These are phyloP conservation scores for Lepidium africanum DNA, from an alignment of 345 rosid genomes.

Conservation along the genomic window DNA sequence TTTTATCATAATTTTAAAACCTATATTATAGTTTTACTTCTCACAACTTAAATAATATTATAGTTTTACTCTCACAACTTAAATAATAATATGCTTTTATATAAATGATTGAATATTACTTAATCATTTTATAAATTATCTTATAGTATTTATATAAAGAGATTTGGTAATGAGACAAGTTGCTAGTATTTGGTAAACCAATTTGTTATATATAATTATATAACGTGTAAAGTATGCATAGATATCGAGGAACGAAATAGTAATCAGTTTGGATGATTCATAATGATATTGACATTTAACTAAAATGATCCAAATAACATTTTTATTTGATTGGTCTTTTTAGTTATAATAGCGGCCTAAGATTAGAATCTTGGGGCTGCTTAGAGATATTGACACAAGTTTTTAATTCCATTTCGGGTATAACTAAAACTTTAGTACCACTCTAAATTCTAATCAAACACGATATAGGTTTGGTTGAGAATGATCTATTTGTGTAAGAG, in stretches of 20 bases:
- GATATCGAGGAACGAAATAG: not conserved
- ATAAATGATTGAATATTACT: not conserved
- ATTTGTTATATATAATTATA: not conserved
- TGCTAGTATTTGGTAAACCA: constrained; percentile 1
- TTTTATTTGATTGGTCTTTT: not conserved
- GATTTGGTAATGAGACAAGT: not conserved
- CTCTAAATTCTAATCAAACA: not conserved
- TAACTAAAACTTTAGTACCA: constrained; percentile 1
- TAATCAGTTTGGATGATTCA: constrained; percentile 19
- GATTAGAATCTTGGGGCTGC: constrained; percentile 13
- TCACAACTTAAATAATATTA: no score
- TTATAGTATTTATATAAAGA: not conserved
- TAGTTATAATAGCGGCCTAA: constrained; percentile 17
- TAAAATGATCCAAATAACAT: constrained; percentile 10
- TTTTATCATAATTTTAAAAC: not conserved
- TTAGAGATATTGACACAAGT: constrained; percentile 2
- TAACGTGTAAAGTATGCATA: constrained; percentile 9
- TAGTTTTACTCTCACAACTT: not conserved
- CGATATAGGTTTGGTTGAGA: constrained; percentile 14
- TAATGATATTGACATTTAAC: constrained; percentile 20
- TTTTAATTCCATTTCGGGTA: not conserved
- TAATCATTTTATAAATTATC: not conserved
- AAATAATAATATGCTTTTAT: not conserved
- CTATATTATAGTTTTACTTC: no score
- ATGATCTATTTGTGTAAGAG: constrained; percentile 2